Conservation (phyloP, 2,329 filamentous ascomycete genomes). For the Corinectria fuckeliana region DNA sequence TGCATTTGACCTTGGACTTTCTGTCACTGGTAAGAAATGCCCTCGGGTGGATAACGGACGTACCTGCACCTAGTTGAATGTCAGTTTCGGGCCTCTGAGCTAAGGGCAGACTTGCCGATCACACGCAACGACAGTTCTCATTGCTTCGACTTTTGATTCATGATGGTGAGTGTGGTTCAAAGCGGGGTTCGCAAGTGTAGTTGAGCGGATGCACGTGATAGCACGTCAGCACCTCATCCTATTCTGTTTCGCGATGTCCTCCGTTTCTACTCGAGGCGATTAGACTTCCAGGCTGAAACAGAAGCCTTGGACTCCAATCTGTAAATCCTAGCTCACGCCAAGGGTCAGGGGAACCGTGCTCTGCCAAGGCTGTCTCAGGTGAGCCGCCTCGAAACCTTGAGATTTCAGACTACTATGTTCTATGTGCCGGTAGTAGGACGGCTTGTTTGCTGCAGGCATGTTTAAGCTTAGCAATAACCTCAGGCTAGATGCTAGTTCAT, state of each 20-base stretch:
- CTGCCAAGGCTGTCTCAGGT: not conserved
- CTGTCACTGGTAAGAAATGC: too few species aligned
- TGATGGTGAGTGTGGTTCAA: too few species aligned
- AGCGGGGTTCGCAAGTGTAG: not conserved
- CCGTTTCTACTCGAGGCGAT: too few species aligned
- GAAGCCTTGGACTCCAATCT: too few species aligned
- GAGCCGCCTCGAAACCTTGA: not conserved
- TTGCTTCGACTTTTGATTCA: too few species aligned
- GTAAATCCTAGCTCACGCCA: not conserved
- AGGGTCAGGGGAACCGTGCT: not conserved
- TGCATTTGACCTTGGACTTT: slow-evolving; percentile 37
- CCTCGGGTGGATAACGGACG: too few species aligned
- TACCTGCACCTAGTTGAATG: slow-evolving; percentile 33
- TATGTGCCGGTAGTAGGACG: too few species aligned
- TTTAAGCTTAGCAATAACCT: not conserved
- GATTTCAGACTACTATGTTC: not conserved
- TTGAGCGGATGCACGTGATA: not conserved
- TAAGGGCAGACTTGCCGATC: slow-evolving; percentile 21
- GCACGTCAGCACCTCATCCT: too few species aligned
- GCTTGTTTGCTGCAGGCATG: too few species aligned
- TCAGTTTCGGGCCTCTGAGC: not conserved
- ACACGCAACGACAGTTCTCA: slow-evolving; percentile 36
- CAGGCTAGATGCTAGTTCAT: too few species aligned
- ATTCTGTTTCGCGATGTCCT: too few species aligned
- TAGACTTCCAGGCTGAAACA: not conserved